A percentile compares a stretch with the other conserved stretches of the same genome.
phyloP scores from a whole-genome alignment of 1,284 basidiomycete species.

The Fomitopsis betulina region DNA sequence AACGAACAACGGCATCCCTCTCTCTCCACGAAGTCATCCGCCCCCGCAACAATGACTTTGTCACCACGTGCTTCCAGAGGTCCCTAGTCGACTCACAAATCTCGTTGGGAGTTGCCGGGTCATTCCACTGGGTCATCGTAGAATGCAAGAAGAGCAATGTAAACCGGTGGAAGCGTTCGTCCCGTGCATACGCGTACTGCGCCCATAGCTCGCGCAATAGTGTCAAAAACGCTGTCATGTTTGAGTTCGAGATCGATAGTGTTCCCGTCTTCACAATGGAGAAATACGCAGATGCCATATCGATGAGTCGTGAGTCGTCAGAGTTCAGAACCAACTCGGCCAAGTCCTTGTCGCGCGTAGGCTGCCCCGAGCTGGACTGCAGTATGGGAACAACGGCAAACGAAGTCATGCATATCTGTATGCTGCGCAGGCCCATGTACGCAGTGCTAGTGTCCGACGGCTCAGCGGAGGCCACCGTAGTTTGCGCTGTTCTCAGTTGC shows the following conservation, averaged over 20 bases:
- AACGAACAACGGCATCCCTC: constrained; percentile 60
- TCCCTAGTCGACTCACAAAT: constrained; percentile 41
- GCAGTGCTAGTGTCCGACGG: constrained; percentile 24
- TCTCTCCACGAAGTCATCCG: constrained; percentile 62
- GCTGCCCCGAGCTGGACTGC: constrained; percentile 50
- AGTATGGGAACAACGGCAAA: constrained; percentile 55
- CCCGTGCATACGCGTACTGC: constrained; percentile 55
- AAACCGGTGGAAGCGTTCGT: constrained; percentile 50
- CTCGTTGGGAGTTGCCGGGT: constrained; percentile 31
- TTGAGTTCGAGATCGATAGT: constrained; percentile 48
- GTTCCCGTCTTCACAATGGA: constrained; percentile 48
- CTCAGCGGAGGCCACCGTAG: constrained; percentile 17
- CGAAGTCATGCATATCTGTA: constrained; percentile 49
- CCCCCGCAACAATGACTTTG: constrained; percentile 33
- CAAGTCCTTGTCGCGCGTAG: constrained; percentile 61
- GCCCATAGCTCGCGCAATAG: constrained; percentile 50
- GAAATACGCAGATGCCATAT: constrained; percentile 55
- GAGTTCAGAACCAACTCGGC: constrained; percentile 53
- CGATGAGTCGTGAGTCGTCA: constrained; percentile 49
- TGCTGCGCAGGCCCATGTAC: constrained; percentile 28
- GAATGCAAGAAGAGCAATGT: constrained; percentile 62
- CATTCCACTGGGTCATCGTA: constrained; percentile 65
- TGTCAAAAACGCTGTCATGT: constrained; percentile 49
- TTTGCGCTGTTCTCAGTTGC: constrained; percentile 44
- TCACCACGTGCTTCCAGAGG: constrained; percentile 52